These are phyloP conservation scores for Dendrostoma leiphaemia DNA, from an alignment of 2,329 filamentous ascomycete species.

Conservation along the genomic window DNA sequence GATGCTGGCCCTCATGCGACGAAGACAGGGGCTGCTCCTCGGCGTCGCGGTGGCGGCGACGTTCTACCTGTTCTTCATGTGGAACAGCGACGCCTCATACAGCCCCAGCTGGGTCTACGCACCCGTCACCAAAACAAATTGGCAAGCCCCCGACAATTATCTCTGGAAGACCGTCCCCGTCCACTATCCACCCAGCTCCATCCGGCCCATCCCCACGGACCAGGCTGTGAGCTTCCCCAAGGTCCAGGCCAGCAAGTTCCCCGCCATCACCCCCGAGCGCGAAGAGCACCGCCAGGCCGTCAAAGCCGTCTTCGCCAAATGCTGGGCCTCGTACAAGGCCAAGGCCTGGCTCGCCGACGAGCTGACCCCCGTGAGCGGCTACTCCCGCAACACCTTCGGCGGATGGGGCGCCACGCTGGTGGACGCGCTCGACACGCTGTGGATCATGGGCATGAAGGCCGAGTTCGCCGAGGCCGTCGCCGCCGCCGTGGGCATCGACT, in stretches of 20 bases:
- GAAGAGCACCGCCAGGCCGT: conserved; percentile 12
- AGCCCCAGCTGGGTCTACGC: neutral
- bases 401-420: conserved; percentile 19
- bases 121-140: neutral
- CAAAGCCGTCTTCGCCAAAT: conserved; percentile 9
- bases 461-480: conserved; percentile 14
- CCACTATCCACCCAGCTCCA: conserved; percentile 1
- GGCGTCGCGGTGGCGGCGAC: neutral
- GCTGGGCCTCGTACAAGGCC: conserved; percentile 13
- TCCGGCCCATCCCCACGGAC: conserved; percentile 12
- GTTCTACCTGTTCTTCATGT: neutral
- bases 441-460: conserved; percentile 16
- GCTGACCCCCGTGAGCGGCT: conserved; percentile 7
- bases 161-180: conserved; percentile 14
- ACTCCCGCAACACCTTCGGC: conserved; percentile 11
- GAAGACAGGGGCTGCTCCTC: conserved; percentile 1
- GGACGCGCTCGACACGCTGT: conserved; percentile 17
- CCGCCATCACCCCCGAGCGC: neutral
- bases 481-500: conserved; percentile 11
- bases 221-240: conserved; percentile 10
- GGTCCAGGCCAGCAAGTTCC: conserved; percentile 10
- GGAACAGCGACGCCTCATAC: neutral
- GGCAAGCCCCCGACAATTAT: conserved; percentile 13
- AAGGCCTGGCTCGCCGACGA: conserved; percentile 15
- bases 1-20: neutral